These are phyloP conservation scores for Russula abietina DNA, from an alignment of 768 basidiomycete genomes.

Conservation along the genomic window DNA sequence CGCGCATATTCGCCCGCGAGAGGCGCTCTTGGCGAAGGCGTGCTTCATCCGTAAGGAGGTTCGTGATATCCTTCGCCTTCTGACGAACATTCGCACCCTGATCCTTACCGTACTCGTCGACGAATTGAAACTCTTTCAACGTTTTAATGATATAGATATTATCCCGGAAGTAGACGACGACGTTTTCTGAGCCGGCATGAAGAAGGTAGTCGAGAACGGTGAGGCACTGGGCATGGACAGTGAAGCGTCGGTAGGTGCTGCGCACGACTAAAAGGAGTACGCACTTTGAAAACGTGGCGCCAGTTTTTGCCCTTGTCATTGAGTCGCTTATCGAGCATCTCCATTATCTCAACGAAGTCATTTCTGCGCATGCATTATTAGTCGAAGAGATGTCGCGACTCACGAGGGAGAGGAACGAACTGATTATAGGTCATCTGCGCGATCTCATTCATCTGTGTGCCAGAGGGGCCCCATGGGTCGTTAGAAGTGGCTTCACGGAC, in stretches of 20 bases:
- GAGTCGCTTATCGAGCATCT: conserved; percentile 97
- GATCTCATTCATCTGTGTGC: conserved; percentile 98
- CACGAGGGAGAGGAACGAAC: conserved; percentile 42
- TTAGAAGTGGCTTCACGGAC: conserved; percentile 95
- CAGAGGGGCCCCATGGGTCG: conserved; percentile 96
- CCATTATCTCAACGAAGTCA: conserved; percentile 99
- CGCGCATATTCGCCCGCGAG: conserved; percentile 84
- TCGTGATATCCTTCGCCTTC: conserved; percentile 97
- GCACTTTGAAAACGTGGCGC: conserved; percentile 97
- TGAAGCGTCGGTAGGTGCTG: not conserved
- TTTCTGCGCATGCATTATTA: conserved; percentile 42
- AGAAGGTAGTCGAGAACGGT: conserved; percentile 94
- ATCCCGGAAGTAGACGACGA: conserved; percentile 96
- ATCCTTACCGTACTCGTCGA: conserved; percentile 94
- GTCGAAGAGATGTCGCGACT: not conserved
- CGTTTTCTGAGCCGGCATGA: conserved; percentile 96
- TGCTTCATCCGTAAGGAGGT: conserved; percentile 78
- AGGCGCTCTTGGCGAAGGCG: conserved; percentile 83
- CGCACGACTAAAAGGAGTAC: conserved; percentile 19
- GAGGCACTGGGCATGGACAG: conserved; percentile 51
- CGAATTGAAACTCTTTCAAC: conserved; percentile 94
- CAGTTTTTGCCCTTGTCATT: conserved; percentile 99
- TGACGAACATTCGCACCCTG: conserved; percentile 97
- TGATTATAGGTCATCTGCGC: conserved; percentile 97
- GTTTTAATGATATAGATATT: conserved; percentile 98